Conservation (phyloP, 1,139 yeast species). For the Taphrina wiesneri region DNA sequence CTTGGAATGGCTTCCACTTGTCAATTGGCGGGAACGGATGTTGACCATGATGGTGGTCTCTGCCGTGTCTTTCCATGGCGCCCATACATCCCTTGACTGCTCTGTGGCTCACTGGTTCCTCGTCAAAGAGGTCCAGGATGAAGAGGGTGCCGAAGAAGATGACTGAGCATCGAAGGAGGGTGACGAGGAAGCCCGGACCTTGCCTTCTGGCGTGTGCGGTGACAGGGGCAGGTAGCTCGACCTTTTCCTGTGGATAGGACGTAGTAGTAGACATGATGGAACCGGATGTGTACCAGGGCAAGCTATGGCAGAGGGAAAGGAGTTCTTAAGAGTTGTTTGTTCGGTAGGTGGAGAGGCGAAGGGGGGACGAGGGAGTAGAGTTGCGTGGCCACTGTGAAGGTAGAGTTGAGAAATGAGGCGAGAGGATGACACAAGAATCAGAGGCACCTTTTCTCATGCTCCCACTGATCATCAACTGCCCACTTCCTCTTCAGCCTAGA, state of each 20-base stretch:
- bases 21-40: slow-evolving; percentile 18
- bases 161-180: neutral
- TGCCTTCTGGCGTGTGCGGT: slow-evolving; percentile 4
- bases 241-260: slow-evolving; percentile 28
- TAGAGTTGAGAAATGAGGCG: neutral
- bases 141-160: slow-evolving; percentile 19
- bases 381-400: too few relatives aligned
- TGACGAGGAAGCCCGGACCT: slow-evolving; percentile 10
- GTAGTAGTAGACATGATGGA: neutral
- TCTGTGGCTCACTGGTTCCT: neutral
- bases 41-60: slow-evolving; percentile 8
- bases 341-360: neutral
- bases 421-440: neutral
- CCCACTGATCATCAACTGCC: neutral
- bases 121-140: slow-evolving; percentile 12
- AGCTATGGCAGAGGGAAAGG: neutral
- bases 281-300: neutral
- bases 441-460: too few relatives aligned
- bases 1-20: slow-evolving; percentile 27
- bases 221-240: slow-evolving; percentile 20
- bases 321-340: neutral
- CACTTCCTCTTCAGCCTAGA: too few relatives aligned
- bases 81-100: slow-evolving; percentile 9
- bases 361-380: neutral
- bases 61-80: neutral